Evolutionary conservation across 2,329 filamentous ascomycete species (phyloP), one percentile per base, ranked within the genome.

Genomic region (Chalaropsis thielavioides): DNA sequence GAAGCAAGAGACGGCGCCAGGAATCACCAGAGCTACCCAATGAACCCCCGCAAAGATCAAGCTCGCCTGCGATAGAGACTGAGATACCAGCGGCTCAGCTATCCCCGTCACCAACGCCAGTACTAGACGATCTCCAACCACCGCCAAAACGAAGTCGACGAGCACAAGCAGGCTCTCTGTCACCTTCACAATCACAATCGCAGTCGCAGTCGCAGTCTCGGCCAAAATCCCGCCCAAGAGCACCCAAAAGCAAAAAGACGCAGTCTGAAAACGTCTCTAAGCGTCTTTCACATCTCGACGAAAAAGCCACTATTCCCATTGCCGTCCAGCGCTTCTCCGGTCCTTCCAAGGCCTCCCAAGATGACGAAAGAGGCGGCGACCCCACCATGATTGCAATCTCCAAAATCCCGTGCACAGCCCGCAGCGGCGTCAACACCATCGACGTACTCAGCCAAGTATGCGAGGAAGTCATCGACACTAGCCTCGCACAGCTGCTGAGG

Each of bases 391-490:
- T 80, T 0, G 74, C 82, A 3, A 77, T 77, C 56, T 71, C 74
- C 1, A 79, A 81, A 3, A 81, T 85, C 1, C 80, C 82, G 0
- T 82, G 80, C 67, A 75, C 77, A 0, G 80, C 79, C 69, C 77
- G 79, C 17, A 73, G 75, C 24, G 81, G 82, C 58, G 83, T 86
- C 68, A 87, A 83, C 60, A 77, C 81, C 0, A 76, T 87, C 1
- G 84, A 87, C 69, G 83, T 87, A 1, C 75, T 87, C 44, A 76
- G 80, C 5, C 80, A 85, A 68, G 77, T 86, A 15, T 86, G 82
- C 70, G 79, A 83, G 41, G 83, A 87, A 69, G 77, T 85, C 40
- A 75, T 85, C 22, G 77, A 76, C n/a, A 73, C 76, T 1, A 79
- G 76, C 15, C 71, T 85, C 40, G 74, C 74, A 0, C 78, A 78